Evolutionary conservation across 805 yeast genomes (phyloP).

Genomic region (Nakazawaea pomicola): DNA sequence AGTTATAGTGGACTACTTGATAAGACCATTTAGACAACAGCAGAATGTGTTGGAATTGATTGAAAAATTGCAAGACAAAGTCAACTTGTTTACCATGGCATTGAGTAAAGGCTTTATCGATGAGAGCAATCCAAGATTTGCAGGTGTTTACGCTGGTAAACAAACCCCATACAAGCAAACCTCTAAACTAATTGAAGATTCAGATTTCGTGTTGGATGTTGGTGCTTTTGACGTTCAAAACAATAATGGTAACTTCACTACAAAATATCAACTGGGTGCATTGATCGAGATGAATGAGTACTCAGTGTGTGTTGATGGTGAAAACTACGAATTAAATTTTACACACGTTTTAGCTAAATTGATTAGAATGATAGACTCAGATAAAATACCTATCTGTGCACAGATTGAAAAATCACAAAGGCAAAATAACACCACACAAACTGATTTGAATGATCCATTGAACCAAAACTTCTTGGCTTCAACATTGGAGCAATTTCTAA

Average conservation of each 20-base stretch:
- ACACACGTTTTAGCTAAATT: slow-evolving; percentile 25
- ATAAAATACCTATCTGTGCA: slow-evolving; percentile 13
- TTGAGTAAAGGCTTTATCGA: slow-evolving; percentile 35
- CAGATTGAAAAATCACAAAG: background rate
- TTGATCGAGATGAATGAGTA: slow-evolving; percentile 38
- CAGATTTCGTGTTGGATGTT: slow-evolving; percentile 28
- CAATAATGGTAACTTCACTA: slow-evolving; percentile 11
- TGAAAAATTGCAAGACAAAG: slow-evolving; percentile 25
- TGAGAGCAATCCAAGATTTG: slow-evolving; percentile 35
- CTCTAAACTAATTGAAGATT: slow-evolving; percentile 20
- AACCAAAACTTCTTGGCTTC: slow-evolving; percentile 32
- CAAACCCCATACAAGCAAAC: slow-evolving; percentile 26
- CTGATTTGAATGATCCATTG: slow-evolving; percentile 13
- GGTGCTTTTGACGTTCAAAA: slow-evolving; percentile 23
- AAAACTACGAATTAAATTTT: slow-evolving; percentile 27
- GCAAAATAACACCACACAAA: background rate
- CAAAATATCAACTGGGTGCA: slow-evolving; percentile 14
- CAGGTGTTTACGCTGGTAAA: slow-evolving; percentile 39
- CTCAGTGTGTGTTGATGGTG: slow-evolving; percentile 31
- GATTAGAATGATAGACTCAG: slow-evolving; percentile 16
- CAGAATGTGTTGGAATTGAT: slow-evolving; percentile 26
- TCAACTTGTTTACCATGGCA: slow-evolving; percentile 35
- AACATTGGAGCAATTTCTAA: slow-evolving; percentile 27
- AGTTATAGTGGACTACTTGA: slow-evolving; percentile 36
- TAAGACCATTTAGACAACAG: slow-evolving; percentile 32